These are phyloP conservation scores for Calocybe gangraenosa DNA, from an alignment of 768 basidiomycete species.

Conservation along the genomic window DNA sequence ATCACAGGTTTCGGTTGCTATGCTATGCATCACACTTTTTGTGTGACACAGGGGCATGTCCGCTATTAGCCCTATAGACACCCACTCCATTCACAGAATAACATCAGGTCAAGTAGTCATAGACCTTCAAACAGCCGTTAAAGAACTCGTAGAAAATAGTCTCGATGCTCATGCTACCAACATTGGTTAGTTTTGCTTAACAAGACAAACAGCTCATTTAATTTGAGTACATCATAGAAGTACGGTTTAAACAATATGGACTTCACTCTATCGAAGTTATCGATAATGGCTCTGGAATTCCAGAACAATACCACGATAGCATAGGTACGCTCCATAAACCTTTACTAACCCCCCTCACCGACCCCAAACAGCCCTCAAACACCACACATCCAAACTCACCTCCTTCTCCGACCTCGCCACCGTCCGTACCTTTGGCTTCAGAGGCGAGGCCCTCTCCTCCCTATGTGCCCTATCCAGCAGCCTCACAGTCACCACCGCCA, in stretches of 20 bases:
- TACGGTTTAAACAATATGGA: constrained; percentile 87
- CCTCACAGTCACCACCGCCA: constrained; percentile 72
- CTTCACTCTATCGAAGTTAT: constrained; percentile 79
- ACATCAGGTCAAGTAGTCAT: constrained; percentile 95
- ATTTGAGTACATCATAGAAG: constrained; percentile 47
- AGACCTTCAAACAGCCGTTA: constrained; percentile 90
- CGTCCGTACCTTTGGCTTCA: constrained; percentile 86
- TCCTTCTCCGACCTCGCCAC: constrained; percentile 68
- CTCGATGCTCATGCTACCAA: constrained; percentile 87
- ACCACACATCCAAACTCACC: constrained; percentile 89
- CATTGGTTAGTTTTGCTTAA: constrained; percentile 54
- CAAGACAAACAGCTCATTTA: not conserved
- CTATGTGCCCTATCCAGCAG: constrained; percentile 79
- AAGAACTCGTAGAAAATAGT: constrained; percentile 96
- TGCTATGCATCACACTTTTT: no score
- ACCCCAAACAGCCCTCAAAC: constrained; percentile 67
- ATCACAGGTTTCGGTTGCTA: no score
- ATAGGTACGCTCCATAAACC: constrained; percentile 52
- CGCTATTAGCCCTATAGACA: constrained; percentile 69
- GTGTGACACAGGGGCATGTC: no score
- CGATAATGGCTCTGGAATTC: constrained; percentile 90
- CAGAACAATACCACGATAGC: constrained; percentile 67
- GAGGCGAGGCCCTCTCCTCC: constrained; percentile 94
- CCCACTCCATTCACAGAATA: constrained; percentile 76
- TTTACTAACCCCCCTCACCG: not conserved